A percentile compares a stretch with the other conserved stretches of the same genome.
These are phyloP conservation scores for Pseudoscleropodium purum DNA, from an alignment of 225 moss, liverwort and hornwort species.

Conservation along the genomic window DNA sequence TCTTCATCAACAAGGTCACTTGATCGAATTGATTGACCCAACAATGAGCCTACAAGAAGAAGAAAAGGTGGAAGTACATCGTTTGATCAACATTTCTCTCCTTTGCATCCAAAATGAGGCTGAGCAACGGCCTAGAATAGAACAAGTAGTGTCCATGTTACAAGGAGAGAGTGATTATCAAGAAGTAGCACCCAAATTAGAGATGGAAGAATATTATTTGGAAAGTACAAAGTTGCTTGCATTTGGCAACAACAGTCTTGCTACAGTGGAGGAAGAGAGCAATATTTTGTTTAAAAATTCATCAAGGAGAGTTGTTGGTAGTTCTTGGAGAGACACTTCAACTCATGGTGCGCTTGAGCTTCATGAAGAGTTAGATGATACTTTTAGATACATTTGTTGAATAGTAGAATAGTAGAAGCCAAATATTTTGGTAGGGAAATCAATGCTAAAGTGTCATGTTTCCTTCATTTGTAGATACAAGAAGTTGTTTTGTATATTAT, in stretches of 20 bases:
- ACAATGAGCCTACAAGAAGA: neutral
- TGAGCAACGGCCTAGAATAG: neutral
- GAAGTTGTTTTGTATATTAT: neutral
- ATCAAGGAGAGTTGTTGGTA: neutral
- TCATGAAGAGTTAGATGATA: neutral
- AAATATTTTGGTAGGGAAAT: neutral
- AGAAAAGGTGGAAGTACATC: neutral
- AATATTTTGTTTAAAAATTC: neutral
- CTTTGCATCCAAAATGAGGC: neutral
- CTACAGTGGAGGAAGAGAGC: neutral
- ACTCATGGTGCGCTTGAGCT: neutral
- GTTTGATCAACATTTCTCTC: neutral
- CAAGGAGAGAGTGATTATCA: neutral
- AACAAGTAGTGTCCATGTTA: neutral
- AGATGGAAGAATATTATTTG: neutral
- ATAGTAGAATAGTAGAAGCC: too few species aligned
- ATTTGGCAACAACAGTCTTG: neutral
- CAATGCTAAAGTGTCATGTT: rapidly evolving
- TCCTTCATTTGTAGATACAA: neutral
- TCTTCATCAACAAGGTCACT: neutral
- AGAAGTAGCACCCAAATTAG: rapidly evolving
- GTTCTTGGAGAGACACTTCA: neutral
- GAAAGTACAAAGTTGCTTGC: neutral
- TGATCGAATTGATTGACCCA: neutral
- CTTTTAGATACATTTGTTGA: neutral